Conservation (phyloP, 148 eudicot genomes). For the Nepenthes gracilis region DNA sequence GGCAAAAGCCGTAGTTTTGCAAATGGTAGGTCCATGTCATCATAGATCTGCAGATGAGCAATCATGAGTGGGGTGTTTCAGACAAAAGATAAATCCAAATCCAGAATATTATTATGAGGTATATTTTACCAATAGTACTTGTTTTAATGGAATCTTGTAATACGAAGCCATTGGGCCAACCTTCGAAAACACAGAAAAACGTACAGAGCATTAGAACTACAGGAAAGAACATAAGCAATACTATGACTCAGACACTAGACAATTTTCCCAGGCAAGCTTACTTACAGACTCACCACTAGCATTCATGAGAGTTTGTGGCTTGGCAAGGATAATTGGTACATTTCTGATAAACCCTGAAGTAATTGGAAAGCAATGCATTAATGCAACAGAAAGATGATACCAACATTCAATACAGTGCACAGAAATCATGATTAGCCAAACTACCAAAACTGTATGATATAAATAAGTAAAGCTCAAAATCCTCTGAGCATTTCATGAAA, state of each 20-base stretch:
- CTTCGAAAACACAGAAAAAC: slow-evolving; percentile 22
- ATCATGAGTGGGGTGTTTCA: slow-evolving; percentile 5
- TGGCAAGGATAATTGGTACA: slow-evolving; percentile 75
- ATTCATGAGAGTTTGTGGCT: slow-evolving; percentile 97
- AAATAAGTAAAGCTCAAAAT: too few species aligned
- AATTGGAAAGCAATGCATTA: background rate
- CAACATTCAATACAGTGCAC: background rate
- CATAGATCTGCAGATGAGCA: slow-evolving; percentile 51
- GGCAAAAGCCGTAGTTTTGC: slow-evolving; percentile 80
- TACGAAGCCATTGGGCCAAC: slow-evolving; percentile 90
- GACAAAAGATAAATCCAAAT: background rate
- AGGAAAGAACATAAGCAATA: background rate
- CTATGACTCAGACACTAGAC: background rate
- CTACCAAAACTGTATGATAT: too few species aligned
- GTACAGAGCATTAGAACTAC: background rate
- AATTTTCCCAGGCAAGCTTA: slow-evolving; percentile 28
- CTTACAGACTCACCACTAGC: slow-evolving; percentile 99
- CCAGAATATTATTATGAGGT: background rate
- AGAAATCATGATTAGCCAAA: background rate
- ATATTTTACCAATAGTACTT: slow-evolving; percentile 78
- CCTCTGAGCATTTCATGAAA: too few species aligned
- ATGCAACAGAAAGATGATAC: background rate
- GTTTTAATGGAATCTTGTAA: slow-evolving; percentile 88
- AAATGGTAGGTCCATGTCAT: slow-evolving; percentile 91
- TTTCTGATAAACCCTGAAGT: slow-evolving; percentile 63